Percentiles rank a stretch among this genome's conserved stretches.
These are phyloP conservation scores for Calonectria naviculata DNA, from an alignment of 2,329 filamentous ascomycete species.

Conservation along the genomic window DNA sequence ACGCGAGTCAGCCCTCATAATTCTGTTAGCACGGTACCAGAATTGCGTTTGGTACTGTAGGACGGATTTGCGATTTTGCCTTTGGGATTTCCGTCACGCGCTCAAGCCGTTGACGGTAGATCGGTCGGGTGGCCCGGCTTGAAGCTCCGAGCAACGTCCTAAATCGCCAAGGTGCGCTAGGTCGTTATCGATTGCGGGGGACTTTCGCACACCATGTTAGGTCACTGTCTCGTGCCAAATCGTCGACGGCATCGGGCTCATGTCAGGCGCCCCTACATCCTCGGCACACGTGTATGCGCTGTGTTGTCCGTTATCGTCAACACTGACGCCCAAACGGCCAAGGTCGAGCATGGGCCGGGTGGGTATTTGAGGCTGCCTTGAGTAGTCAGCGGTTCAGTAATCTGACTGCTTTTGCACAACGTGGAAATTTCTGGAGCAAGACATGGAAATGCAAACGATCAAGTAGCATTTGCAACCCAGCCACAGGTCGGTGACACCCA, in stretches of 20 bases:
- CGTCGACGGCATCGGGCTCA: neutral
- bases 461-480: neutral
- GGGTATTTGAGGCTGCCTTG: neutral
- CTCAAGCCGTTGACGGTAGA: neutral
- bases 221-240: neutral
- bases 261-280: neutral
- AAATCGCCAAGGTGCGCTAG: neutral
- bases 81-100: neutral
- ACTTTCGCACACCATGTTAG: neutral
- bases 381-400: neutral
- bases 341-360: neutral
- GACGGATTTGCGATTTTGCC: neutral
- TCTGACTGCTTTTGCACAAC: neutral
- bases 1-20: neutral
- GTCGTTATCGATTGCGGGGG: neutral
- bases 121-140: neutral
- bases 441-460: neutral
- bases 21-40: neutral
- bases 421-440: neutral
- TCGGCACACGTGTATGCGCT: neutral
- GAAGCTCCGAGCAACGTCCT: neutral
- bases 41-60: neutral
- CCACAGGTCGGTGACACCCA: constrained; percentile 1
- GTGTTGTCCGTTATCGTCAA: neutral
- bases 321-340: neutral